Evolutionary conservation across 352 stramenopile species (phyloP).

Genomic region (Pythium brachiatum): DNA sequence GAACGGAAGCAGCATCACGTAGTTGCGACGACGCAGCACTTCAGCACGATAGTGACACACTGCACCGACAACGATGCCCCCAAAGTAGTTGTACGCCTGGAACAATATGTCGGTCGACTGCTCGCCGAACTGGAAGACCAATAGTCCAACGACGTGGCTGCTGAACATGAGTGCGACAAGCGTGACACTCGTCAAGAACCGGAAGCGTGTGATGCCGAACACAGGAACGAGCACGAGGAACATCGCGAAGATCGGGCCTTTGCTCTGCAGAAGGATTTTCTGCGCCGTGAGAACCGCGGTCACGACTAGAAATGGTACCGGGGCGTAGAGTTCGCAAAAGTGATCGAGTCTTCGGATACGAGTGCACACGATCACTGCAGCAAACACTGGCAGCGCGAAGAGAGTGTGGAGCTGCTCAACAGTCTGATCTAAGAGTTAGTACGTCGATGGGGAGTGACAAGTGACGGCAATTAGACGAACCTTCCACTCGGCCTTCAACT

Average conservation of each 20-base stretch:
- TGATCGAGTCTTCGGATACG: slow-evolving; percentile 23
- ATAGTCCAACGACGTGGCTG: slow-evolving; percentile 25
- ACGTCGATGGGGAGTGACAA: not conserved
- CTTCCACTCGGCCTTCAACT: slow-evolving; percentile 11
- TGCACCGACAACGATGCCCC: slow-evolving; percentile 33
- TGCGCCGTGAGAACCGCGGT: slow-evolving; percentile 29
- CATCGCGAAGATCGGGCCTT: slow-evolving; percentile 35
- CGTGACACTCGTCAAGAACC: slow-evolving; percentile 34
- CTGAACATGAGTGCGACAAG: slow-evolving; percentile 31
- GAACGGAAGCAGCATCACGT: slow-evolving; percentile 38
- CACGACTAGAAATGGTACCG: slow-evolving; percentile 35
- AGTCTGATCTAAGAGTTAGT: slow-evolving; percentile 9
- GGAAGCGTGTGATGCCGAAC: slow-evolving; percentile 45
- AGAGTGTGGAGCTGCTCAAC: slow-evolving; percentile 24
- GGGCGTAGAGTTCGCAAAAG: slow-evolving; percentile 33
- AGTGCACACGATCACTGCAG: slow-evolving; percentile 20
- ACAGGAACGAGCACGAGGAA: slow-evolving; percentile 41
- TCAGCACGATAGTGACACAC: slow-evolving; percentile 43
- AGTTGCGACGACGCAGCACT: slow-evolving; percentile 38
- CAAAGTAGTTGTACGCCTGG: slow-evolving; percentile 43
- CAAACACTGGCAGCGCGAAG: slow-evolving; percentile 22
- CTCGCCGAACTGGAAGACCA: slow-evolving; percentile 28
- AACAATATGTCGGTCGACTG: slow-evolving; percentile 36
- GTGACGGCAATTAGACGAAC: not conserved
- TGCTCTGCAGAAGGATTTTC: slow-evolving; percentile 32